Evolutionary conservation across 331 rosid genomes (phyloP), one percentile per base, ranked within the genome.

Genomic region (Erythrophleum ivorense): DNA sequence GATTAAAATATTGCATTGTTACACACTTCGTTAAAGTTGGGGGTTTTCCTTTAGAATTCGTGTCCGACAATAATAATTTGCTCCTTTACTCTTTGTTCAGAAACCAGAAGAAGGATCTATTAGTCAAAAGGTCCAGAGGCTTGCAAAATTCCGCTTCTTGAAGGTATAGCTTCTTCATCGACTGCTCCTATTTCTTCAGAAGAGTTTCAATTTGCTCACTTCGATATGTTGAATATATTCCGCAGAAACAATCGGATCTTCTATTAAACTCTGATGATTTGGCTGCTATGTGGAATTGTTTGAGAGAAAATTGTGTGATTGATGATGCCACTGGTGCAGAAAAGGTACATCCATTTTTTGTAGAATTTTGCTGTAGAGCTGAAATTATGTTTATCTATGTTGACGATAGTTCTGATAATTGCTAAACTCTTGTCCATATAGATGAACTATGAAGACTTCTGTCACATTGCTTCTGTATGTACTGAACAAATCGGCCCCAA

Each of bases 71-170:
- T 46, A 24, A 70, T 81, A 50, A 73, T 14, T 70, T 54, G 76
- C 80, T 76, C 73, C 76, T 86, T 72, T 5, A 34, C 58, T 84
- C 49, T 80, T 82, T 43, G 38, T 82, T 7, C 79, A 92, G 98
- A 95, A 92, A 92, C 98, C 98, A 66, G 98, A 95, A 85, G 98
- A 92, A 41, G 98, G 98, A 81, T 95, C 98, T 66, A 95, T 95
- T 77, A 92, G 93, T 81, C 93, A 91, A 31, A 89, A 95, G 88
- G 98, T 95, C 59, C 97, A 92, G 89, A 89, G 97, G 87, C 83
- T 95, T 78, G 98, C 98, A 24, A 95, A 95, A 81, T 89, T 85
- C 73, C 92, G 97, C n/a, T 95, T 95, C 75, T 86, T 95, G 58
- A 95, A 85, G 97, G 98, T 92, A 75, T 29, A n/a, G n/a, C 52